Evolutionary conservation across 371 early-diverging fungal genomes (phyloP), one percentile per base, ranked within the genome.

Genomic region (Mortierella sp.): DNA sequence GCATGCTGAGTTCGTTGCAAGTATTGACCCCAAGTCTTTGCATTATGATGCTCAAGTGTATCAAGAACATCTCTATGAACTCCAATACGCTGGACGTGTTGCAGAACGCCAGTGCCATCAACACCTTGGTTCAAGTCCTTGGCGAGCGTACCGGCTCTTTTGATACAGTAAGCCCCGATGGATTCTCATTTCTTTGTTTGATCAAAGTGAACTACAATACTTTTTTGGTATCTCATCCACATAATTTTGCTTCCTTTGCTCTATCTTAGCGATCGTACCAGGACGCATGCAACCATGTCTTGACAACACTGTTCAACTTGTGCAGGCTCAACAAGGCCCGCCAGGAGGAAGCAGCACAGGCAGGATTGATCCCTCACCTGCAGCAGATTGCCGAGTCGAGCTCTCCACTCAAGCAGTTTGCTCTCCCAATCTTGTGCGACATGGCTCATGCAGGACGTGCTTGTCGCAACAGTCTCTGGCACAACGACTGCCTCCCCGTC

Each of bases 341-440:
- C 13, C 90, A 89, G 71, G 89, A 89, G 39, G 83, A 79, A 48
- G 91, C 91, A 5, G 91, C 89, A 0, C 71, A 70, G 24, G 89
- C 89, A 2, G 91, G 91, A 9, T 68, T 89, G 39, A 85, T 92
- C 24, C 91, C 91, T 22, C 85, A 88, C 74, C 79, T 92, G 16
- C 85, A 88, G 67, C 77, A 83, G 10, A 81, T 89, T 68, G 87
- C 89, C 14, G 73, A 79, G 31, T 85, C 76, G n/a, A 80, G 83
- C 16, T 85, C 85, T 9, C 90, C 91, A 0, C 79, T 92, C 22
- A 88, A 87, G 55, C 89, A 90, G 70, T 89, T 91, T 55, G 91
- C 92, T 4, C 67, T 91, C 2, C 91, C 91, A 1, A 86, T 92
- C n/a, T 72, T 92, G 39, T 90, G 90, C 64, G 91, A 92, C 31